These are phyloP conservation scores for Erigeron philadelphicus DNA, from an alignment of 140 eudicot genomes.

Conservation along the genomic window DNA sequence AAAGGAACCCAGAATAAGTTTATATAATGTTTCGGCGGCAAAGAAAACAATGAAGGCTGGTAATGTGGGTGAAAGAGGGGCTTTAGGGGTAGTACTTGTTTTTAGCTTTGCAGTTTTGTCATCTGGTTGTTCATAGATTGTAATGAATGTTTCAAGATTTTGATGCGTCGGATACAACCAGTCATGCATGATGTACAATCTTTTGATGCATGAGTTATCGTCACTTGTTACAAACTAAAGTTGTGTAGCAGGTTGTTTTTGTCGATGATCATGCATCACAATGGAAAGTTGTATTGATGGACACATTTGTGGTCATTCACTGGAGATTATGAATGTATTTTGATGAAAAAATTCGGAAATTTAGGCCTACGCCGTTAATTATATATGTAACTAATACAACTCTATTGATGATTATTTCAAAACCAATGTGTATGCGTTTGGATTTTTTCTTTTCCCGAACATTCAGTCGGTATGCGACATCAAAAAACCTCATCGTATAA, in stretches of 20 bases:
- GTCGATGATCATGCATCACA: neutral
- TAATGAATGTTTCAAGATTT: slow-evolving; percentile 15
- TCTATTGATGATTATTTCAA: no score
- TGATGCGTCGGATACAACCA: slow-evolving; percentile 6
- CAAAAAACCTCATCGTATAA: no score
- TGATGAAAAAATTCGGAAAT: neutral
- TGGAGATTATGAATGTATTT: neutral
- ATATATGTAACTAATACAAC: neutral
- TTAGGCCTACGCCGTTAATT: neutral
- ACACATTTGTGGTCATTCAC: neutral
- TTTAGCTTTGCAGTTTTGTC: slow-evolving; percentile 25
- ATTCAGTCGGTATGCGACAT: no score
- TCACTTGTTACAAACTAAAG: neutral
- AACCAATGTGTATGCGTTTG: no score
- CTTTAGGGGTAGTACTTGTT: slow-evolving; percentile 22
- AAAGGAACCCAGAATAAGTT: slow-evolving; percentile 36
- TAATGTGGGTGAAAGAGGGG: slow-evolving; percentile 40
- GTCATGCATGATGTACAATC: slow-evolving; percentile 16
- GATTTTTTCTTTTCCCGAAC: no score
- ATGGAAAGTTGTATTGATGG: neutral
- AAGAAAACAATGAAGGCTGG: slow-evolving; percentile 21
- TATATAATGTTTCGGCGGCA: slow-evolving; percentile 17
- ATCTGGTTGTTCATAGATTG: slow-evolving; percentile 24
- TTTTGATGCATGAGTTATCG: neutral
- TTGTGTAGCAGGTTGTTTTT: slow-evolving; percentile 14